Percentiles rank a stretch among this genome's conserved stretches.
These are phyloP conservation scores for Solioccasus polychromus DNA, from an alignment of 768 basidiomycete species.

Conservation along the genomic window DNA sequence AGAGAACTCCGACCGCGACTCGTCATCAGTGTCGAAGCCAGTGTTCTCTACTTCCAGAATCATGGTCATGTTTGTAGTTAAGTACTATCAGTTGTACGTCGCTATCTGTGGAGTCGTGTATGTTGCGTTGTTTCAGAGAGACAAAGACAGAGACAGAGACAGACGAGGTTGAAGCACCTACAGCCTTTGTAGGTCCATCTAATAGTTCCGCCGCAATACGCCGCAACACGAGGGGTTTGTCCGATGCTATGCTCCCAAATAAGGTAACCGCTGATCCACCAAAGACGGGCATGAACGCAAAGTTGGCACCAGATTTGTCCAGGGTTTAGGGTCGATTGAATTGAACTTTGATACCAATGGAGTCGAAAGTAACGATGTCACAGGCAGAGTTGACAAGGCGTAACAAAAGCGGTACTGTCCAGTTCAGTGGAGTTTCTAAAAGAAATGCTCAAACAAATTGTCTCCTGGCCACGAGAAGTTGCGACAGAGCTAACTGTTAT, in stretches of 20 bases:
- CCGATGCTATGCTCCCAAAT: background rate
- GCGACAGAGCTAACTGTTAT: no score
- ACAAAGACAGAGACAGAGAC: background rate
- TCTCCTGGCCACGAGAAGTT: no score
- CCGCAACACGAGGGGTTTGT: no score
- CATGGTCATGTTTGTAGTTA: constrained; percentile 11
- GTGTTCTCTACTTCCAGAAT: constrained; percentile 12
- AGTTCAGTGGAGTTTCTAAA: no score
- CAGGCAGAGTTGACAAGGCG: no score
- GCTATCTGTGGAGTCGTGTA: no score
- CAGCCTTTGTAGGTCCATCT: constrained; percentile 18
- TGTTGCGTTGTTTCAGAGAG: no score
- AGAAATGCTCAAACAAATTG: no score
- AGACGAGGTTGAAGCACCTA: background rate
- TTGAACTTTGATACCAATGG: constrained; percentile 22
- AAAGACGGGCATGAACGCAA: constrained; percentile 23
- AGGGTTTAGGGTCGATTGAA: no score
- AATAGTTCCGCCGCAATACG: constrained; percentile 8
- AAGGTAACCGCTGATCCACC: constrained; percentile 10
- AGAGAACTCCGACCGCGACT: constrained; percentile 17
- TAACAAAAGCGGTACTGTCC: no score
- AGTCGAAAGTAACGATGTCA: no score
- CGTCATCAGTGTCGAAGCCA: constrained; percentile 12
- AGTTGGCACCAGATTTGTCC: constrained; percentile 9
- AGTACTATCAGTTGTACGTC: background rate